Evolutionary conservation across 768 basidiomycete genomes (phyloP).

Genomic region (Hortiboletus campestris): DNA sequence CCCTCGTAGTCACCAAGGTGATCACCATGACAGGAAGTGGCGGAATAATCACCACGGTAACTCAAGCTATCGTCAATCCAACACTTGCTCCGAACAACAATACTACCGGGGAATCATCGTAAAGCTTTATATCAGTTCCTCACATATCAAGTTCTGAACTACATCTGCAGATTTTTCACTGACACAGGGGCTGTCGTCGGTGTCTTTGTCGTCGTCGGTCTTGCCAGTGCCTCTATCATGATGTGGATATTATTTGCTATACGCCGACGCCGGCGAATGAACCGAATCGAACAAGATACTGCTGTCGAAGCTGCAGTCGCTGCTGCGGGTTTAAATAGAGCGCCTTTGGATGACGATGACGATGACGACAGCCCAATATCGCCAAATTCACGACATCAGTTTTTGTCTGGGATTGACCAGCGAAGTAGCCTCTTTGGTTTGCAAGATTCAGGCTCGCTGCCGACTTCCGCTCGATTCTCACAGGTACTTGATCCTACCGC

Average conservation of each 20-base stretch:
- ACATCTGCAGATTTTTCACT: conserved; percentile 66
- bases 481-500: conserved; percentile 15
- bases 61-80: conserved; percentile 65
- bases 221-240: conserved; percentile 67
- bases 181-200: conserved; percentile 91
- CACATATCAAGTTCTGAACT: conserved; percentile 1
- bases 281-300: conserved; percentile 63
- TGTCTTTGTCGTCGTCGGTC: conserved; percentile 86
- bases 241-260: conserved; percentile 72
- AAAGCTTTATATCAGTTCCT: conserved; percentile 17
- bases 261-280: conserved; percentile 60
- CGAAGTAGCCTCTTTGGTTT: conserved; percentile 31
- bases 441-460: conserved; percentile 17
- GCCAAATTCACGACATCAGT: conserved; percentile 19
- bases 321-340: conserved; percentile 67
- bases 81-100: conserved; percentile 56
- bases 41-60: conserved; percentile 57
- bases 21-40: conserved; percentile 52
- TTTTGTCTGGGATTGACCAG: conserved; percentile 38
- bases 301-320: conserved; percentile 71
- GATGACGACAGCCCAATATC: conserved; percentile 35
- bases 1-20: conserved; percentile 55
- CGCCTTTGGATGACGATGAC: conserved; percentile 67
- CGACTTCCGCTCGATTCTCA: conserved; percentile 36
- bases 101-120: conserved; percentile 48